Evolutionary conservation across 306 rosid genomes (phyloP), one percentile per base, ranked within the genome.

Genomic region (Crotalaria pallida): DNA sequence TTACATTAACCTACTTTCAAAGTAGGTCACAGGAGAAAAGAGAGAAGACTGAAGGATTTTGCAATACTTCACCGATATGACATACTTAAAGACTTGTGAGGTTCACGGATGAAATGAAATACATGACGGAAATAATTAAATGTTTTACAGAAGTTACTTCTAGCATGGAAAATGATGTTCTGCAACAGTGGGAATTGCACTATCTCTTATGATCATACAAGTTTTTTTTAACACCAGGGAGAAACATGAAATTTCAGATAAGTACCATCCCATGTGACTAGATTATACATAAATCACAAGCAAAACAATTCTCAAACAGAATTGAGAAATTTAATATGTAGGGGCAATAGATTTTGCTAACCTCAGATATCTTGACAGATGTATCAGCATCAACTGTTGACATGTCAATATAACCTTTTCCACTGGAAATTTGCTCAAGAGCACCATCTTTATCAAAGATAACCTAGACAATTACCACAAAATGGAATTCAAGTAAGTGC

Each of bases 331-430:
- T 33, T 26, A 19, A 22, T 64, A 48, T 26, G 63, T 53, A 33
- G n/a, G 22, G 8, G 21, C 65, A 40, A 53, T 21, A 41, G 43
- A 71, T 18, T 31, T 26, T 22, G 69, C 85, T 51, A 85, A 90
- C 96, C 96, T 90, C 90, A 73, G 67, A 83, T 67, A 90, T 90
- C 79, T 84, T 83, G 27, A 53, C 61, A 79, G 96, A 84, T 48
- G 95, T 84, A 66, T 73, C 87, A 27, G 88, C 88, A 81, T 88
- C 92, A 34, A 90, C 92, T 0, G 96, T 90, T 38, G 96, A 90
- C 94, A 88, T 88, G 82, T 90, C 96, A 45, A 88, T 76, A 63
- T 90, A 90, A 69, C 88, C 50, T 79, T 86, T 90, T 48, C 95
- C 95, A 7, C 62, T 52, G 48, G 65, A 57, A 65, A 86, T 81